These are phyloP conservation scores for Colletotrichum limetticola DNA, from an alignment of 2,329 filamentous ascomycete genomes.

Conservation along the genomic window DNA sequence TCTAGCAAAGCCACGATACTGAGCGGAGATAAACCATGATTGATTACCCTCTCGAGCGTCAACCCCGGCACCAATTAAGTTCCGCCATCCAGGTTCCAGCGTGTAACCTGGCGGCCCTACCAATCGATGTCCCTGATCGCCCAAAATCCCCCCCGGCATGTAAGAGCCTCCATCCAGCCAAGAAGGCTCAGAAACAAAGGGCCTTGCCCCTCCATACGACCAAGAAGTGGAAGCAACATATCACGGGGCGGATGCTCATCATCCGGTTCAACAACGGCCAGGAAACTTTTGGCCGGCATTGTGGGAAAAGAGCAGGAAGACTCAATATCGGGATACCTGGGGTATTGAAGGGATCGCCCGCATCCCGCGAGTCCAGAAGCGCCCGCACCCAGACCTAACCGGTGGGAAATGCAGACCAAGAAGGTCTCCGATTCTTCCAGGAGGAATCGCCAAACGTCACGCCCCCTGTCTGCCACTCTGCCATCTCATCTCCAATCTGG, in stretches of 20 bases:
- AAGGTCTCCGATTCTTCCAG: not conserved
- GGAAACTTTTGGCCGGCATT: not conserved
- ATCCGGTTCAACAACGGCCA: constrained; percentile 15
- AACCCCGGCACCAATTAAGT: not conserved
- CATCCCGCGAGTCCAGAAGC: constrained; percentile 7
- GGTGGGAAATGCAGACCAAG: constrained; percentile 1
- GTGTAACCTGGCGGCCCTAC: constrained; percentile 4
- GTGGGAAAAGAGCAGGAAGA: not conserved
- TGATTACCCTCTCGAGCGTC: constrained; percentile 14
- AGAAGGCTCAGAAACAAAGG: constrained; percentile 14
- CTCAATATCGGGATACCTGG: not conserved
- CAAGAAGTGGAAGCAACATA: constrained; percentile 3
- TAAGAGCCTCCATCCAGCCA: constrained; percentile 12
- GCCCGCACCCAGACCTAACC: constrained; percentile 17
- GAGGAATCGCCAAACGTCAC: constrained; percentile 3
- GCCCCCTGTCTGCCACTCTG: constrained; percentile 11
- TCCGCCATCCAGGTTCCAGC: not conserved
- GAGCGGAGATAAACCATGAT: constrained; percentile 2
- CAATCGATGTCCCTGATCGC: constrained; percentile 1
- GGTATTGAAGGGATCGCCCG: constrained; percentile 15
- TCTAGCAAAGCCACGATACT: constrained; percentile 4
- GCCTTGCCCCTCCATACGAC: not conserved
- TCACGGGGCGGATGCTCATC: constrained; percentile 22
- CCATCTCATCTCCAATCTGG: constrained; percentile 21
- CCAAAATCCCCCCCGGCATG: not conserved